Conservation (phyloP, 257 asterid species). For the Coffea eugenioides region DNA sequence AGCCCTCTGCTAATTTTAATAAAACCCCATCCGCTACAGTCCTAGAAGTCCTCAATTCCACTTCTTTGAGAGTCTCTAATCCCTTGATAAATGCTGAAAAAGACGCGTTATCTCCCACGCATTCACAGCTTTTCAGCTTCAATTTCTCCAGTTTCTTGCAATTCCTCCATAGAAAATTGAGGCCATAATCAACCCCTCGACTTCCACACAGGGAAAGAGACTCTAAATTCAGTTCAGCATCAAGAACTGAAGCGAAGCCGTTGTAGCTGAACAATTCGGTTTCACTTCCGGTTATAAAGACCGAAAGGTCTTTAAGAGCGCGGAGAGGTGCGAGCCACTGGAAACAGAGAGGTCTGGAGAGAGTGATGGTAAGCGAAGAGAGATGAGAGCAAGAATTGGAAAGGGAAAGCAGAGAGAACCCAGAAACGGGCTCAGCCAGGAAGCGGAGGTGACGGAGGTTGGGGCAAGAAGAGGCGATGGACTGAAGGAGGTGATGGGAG, state of each 20-base stretch:
- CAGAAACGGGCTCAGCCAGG: constrained; percentile 41
- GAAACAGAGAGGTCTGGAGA: constrained; percentile 51
- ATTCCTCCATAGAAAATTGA: constrained; percentile 59
- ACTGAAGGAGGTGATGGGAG: constrained; percentile 34
- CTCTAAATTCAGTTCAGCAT: constrained; percentile 47
- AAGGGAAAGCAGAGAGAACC: constrained; percentile 37
- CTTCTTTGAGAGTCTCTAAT: constrained; percentile 37
- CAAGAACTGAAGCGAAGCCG: constrained; percentile 11
- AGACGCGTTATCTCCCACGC: constrained; percentile 57
- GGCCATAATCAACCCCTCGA: constrained; percentile 43
- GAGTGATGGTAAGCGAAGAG: constrained; percentile 45
- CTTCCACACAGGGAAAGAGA: constrained; percentile 50
- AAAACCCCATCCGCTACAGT: constrained; percentile 49
- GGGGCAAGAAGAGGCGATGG: constrained; percentile 51
- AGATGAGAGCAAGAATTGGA: constrained; percentile 47
- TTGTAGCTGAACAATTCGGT: not conserved
- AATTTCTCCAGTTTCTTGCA: constrained; percentile 52
- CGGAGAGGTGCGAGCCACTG: constrained; percentile 46
- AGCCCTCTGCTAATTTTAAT: constrained; percentile 42
- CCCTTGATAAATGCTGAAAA: constrained; percentile 41
- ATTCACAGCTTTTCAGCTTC: constrained; percentile 58
- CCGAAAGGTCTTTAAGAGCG: constrained; percentile 45
- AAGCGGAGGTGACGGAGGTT: constrained; percentile 48
- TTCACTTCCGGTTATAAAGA: constrained; percentile 30
- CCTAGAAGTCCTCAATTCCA: constrained; percentile 66